Conservation (phyloP, 2,329 filamentous ascomycete genomes). For the Talaromyces marneffei region DNA sequence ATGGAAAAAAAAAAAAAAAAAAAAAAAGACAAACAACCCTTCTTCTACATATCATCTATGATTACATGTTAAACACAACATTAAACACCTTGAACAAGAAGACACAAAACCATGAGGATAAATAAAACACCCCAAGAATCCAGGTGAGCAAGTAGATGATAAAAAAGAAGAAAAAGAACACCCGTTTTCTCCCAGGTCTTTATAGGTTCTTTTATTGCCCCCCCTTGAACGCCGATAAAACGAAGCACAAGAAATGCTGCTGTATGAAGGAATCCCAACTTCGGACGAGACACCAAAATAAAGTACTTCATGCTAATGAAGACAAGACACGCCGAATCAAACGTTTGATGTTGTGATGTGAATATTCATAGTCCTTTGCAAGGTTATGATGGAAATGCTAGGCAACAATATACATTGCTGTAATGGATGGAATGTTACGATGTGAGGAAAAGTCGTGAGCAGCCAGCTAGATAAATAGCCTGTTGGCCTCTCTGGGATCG, state of each 20-base stretch:
- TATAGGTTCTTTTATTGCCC: background rate
- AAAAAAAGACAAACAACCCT: background rate
- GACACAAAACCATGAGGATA: background rate
- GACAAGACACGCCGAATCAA: background rate
- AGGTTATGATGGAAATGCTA: background rate
- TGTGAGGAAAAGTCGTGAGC: background rate
- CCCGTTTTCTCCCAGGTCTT: slow-evolving; percentile 4
- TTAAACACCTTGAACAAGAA: background rate
- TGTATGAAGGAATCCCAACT: background rate
- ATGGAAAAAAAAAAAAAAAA: no score
- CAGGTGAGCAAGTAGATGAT: background rate
- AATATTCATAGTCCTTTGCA: background rate
- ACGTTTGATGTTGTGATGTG: background rate
- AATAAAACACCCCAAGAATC: background rate
- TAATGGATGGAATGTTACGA: slow-evolving; percentile 1
- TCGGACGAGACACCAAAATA: background rate
- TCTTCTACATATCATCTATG: slow-evolving; percentile 13
- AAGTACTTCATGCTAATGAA: slow-evolving; percentile 4
- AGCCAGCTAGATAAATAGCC: background rate
- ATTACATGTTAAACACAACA: slow-evolving; percentile 12
- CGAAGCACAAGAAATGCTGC: background rate
- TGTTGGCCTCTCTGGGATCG: background rate
- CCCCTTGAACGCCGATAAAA: background rate
- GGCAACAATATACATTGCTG: slow-evolving; percentile 13
- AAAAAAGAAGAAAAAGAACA: slow-evolving; percentile 10